Conservation (phyloP, 768 basidiomycete species). For the Lactarius vividus region DNA sequence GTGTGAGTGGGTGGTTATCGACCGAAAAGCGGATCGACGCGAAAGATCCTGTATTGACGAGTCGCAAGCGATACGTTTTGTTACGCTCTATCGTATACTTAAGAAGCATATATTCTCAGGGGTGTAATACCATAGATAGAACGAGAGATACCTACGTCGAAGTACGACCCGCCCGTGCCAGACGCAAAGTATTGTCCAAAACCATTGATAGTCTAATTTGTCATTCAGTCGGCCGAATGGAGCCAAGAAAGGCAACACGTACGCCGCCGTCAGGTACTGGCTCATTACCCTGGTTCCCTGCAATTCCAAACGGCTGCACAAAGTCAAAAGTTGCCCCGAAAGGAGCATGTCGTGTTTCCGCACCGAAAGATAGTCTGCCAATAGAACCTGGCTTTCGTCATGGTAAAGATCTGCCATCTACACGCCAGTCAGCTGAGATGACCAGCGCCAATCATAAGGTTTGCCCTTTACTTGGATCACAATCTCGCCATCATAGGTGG, state of each 20-base stretch:
- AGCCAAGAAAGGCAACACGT: constrained; percentile 7
- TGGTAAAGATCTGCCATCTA: constrained; percentile 41
- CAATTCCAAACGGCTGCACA: constrained; percentile 33
- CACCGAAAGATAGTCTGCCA: constrained; percentile 31
- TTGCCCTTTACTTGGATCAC: constrained; percentile 29
- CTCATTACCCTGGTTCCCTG: constrained; percentile 35
- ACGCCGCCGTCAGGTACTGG: constrained; percentile 38
- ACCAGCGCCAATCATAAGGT: background rate
- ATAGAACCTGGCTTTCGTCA: constrained; percentile 29
- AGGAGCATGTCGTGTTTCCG: constrained; percentile 16
- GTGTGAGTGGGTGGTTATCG: constrained; percentile 44
- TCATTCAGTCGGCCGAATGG: background rate
- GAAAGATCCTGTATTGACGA: constrained; percentile 49
- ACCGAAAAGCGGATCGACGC: constrained; percentile 46
- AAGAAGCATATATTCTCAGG: constrained; percentile 28
- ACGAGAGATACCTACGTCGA: constrained; percentile 28
- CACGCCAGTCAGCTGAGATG: constrained; percentile 23
- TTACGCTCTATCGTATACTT: constrained; percentile 39
- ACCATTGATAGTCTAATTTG: constrained; percentile 34
- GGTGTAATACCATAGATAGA: background rate
- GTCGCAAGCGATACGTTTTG: constrained; percentile 45
- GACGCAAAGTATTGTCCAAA: constrained; percentile 33
- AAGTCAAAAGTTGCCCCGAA: background rate
- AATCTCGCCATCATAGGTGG: constrained; percentile 41
- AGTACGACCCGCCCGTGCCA: constrained; percentile 34